These are phyloP conservation scores for Suillus spraguei DNA, from an alignment of 768 basidiomycete species.

Conservation along the genomic window DNA sequence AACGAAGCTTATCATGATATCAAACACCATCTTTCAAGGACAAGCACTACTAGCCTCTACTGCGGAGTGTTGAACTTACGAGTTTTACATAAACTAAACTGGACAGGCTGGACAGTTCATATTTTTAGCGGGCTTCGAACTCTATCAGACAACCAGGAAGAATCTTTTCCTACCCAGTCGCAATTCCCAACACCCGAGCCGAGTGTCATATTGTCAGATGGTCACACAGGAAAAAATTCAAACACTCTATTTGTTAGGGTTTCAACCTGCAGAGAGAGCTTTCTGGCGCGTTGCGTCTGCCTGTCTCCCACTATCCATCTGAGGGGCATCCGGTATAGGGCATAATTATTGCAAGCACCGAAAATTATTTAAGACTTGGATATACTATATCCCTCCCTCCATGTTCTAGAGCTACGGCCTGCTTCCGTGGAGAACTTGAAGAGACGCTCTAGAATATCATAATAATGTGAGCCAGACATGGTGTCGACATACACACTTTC, in stretches of 20 bases:
- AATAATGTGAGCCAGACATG: not conserved
- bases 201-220: not conserved
- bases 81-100: conserved; percentile 36
- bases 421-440: not conserved
- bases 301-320: not conserved
- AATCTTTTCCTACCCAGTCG: conserved; percentile 19
- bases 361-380: not conserved
- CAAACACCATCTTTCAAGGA: conserved; percentile 31
- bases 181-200: too few relatives aligned
- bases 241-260: not conserved
- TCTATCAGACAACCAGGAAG: conserved; percentile 35
- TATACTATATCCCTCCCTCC: not conserved
- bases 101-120: conserved; percentile 41
- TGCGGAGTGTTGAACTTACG: conserved; percentile 38
- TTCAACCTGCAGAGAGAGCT: not conserved
- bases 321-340: not conserved
- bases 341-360: not conserved
- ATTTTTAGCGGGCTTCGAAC: conserved; percentile 38
- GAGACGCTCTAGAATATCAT: not conserved
- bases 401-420: not conserved
- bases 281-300: not conserved
- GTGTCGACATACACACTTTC: not conserved
- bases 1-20: conserved; percentile 17
- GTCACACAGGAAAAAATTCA: not conserved
- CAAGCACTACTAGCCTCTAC: conserved; percentile 34